Evolutionary conservation across 805 yeast genomes (phyloP).

Genomic region (Metschnikowia gelsemii): DNA sequence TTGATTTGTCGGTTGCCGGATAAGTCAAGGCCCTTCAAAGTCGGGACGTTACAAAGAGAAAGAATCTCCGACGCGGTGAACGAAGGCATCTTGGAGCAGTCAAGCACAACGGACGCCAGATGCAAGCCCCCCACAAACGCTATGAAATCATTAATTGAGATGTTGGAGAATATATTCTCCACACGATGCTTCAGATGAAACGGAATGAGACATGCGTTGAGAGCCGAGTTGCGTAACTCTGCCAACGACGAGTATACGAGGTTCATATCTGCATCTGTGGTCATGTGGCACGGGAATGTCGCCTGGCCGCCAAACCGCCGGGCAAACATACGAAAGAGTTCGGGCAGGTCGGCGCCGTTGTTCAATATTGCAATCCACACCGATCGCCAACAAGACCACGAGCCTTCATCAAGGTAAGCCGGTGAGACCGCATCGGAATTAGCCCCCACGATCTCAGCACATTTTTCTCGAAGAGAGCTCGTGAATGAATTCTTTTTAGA

Average conservation of each 20-base stretch:
- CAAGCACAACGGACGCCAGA: constrained; percentile 25
- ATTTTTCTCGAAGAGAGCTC: constrained; percentile 19
- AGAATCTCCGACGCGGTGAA: constrained; percentile 24
- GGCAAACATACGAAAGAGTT: constrained; percentile 31
- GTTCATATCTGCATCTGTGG: constrained; percentile 1
- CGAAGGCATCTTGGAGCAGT: constrained; percentile 24
- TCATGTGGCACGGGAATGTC: constrained; percentile 29
- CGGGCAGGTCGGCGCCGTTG: constrained; percentile 31
- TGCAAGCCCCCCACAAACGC: constrained; percentile 20
- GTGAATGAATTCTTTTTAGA: too few relatives aligned
- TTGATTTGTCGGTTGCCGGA: constrained; percentile 30
- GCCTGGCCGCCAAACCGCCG: constrained; percentile 17
- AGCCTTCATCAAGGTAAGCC: constrained; percentile 23
- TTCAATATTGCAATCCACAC: constrained; percentile 35
- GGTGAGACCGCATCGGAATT: constrained; percentile 26
- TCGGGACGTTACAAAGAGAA: constrained; percentile 28
- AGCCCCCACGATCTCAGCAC: constrained; percentile 31
- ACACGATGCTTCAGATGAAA: constrained; percentile 28
- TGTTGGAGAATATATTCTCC: constrained; percentile 36
- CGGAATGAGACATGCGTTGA: constrained; percentile 19
- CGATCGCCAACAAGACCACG: constrained; percentile 30
- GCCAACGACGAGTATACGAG: constrained; percentile 7
- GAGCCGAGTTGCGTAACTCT: constrained; percentile 13
- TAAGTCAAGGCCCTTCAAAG: constrained; percentile 31
- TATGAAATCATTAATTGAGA: constrained; percentile 25